Base-by-base conservation (phyloP, 768 basidiomycete species). In the Atractiella rhizophila region DNA sequence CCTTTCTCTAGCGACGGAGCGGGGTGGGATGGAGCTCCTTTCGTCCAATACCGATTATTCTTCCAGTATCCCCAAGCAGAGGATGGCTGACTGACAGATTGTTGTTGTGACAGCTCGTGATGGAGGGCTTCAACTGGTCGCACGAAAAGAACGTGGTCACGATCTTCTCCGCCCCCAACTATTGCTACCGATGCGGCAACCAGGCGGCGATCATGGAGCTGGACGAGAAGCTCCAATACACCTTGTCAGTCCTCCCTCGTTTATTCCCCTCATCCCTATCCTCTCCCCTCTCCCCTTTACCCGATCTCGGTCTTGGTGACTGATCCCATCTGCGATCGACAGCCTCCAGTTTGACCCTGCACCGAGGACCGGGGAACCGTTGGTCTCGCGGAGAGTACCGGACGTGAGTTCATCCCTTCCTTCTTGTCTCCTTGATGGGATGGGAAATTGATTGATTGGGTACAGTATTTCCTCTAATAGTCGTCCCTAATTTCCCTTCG, bases 261-360 rank as follows among this genome's bases (percentile, higher is more conserved):
- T 78, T 79, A 52, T 38, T 76, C 69, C n/a, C 19, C 16, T 4
- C 32, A 38, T 21, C 28, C 21, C 26, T 48, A 40, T 38, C 24
- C 32, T 47, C 26, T 18, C 32, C 25, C 39, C 34, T 19, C 39
- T 20, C 13, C 16, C 27, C 27, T 5, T 34, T 28, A 35, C 18
- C 30, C 42, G 29, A n/a, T n/a, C n/a, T n/a, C n/a, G n/a, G n/a
- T n/a, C n/a, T n/a, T n/a, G n/a, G n/a, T n/a, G n/a, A n/a, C 33
- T 48, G 19, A 47, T 31, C n/a, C 4, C 11, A 13, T 35, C 11
- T 4, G 11, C n/a, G 10, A 12, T 33, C 1, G 27, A 13, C 52
- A 96, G 85, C 77, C 70, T 98, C 62, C 91, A 98, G 72, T 98
- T 96, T 62, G 91, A 98, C 63, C 91, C 91, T 56, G 91, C 91